These are phyloP conservation scores for Thraustotheca clavata DNA, from an alignment of 352 stramenopile species.

Conservation along the genomic window DNA sequence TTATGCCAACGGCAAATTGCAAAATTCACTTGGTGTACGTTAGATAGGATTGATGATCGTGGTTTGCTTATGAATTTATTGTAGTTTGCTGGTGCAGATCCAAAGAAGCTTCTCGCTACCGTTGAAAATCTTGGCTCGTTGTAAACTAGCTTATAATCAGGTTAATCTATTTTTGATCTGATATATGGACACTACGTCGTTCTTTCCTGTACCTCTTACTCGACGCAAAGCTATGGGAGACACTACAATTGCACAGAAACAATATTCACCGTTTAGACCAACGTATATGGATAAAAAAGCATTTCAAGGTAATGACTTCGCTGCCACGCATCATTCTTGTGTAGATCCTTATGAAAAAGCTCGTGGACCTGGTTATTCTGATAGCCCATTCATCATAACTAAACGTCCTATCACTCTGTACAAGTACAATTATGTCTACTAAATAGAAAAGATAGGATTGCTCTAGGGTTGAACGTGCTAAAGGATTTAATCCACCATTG, in stretches of 20 bases:
- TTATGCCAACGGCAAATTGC: slow-evolving; percentile 69
- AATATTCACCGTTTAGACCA: slow-evolving; percentile 1
- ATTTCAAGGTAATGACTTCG: neutral
- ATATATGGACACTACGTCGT: neutral
- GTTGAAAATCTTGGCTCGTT: slow-evolving; percentile 67
- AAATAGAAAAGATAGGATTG: too few relatives aligned
- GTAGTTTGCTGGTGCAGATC: slow-evolving; percentile 79
- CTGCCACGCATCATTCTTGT: neutral
- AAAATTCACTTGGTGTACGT: slow-evolving; percentile 66
- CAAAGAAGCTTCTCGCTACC: slow-evolving; percentile 58
- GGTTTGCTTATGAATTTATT: neutral
- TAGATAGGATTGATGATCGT: neutral
- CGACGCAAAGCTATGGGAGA: slow-evolving; percentile 3
- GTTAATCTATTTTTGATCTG: slow-evolving; percentile 11
- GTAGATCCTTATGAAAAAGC: slow-evolving; percentile 8
- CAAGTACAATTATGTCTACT: slow-evolving; percentile 2
- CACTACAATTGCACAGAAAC: neutral
- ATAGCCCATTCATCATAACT: neutral
- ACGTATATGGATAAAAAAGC: slow-evolving; percentile 18
- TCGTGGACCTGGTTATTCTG: slow-evolving; percentile 12
- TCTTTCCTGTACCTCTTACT: neutral
- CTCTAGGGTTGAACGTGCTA: slow-evolving; percentile 10
- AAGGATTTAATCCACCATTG: neutral
- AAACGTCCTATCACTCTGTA: slow-evolving; percentile 14
- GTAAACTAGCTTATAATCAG: slow-evolving; percentile 28